Base-by-base conservation (phyloP, 192 early-diverging fungal species). In the Gryganskiella cystojenkinii region DNA sequence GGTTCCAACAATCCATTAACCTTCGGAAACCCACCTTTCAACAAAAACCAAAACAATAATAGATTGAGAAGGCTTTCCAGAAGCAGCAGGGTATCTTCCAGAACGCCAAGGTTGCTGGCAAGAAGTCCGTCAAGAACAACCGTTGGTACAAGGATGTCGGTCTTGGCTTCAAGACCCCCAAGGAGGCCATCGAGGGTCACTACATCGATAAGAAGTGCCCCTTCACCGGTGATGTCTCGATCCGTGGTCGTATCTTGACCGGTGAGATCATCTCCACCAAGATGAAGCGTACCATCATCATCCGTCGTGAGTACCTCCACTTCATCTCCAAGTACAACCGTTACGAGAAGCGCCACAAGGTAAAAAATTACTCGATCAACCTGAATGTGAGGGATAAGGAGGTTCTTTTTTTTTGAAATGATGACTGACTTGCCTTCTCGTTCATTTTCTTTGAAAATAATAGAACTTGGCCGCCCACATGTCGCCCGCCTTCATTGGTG, bases 161-260 rank as follows among this genome's bases (percentile, higher is more conserved):
- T 88, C 92, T 96, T 60, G 98, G 98, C 68, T 98, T 95, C 92
- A 98, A 98, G 93, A 99, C 95, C 83, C 98, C 98, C 79, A 92
- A 92, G 83, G 94, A 96, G 82, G 98, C 96, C 78, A 94, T 96
- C 83, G 91, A 92, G 81, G 98, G 98, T 70, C 90, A 86, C 87
- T 99, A 99, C 91, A 95, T 99, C 64, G 98, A 99, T 90, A 99
- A 97, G 91, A 99, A 99, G 93, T 99, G 98, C 90, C 98, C 98
- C 69, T 99, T 97, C 94, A 95, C 95, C 76, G 90, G 93, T 81
- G 89, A 93, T 84, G 95, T 96, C 79, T 92, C 92, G 81, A 98
- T 99, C 87, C 96, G 97, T 85, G 98, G 98, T 71, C 93, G 96
- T 82, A 98, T 99, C 85, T 85, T 99, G 58, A 92, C 90, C 56